Base-by-base conservation (phyloP, 345 rosid species). In the Arabis hirsuta region DNA sequence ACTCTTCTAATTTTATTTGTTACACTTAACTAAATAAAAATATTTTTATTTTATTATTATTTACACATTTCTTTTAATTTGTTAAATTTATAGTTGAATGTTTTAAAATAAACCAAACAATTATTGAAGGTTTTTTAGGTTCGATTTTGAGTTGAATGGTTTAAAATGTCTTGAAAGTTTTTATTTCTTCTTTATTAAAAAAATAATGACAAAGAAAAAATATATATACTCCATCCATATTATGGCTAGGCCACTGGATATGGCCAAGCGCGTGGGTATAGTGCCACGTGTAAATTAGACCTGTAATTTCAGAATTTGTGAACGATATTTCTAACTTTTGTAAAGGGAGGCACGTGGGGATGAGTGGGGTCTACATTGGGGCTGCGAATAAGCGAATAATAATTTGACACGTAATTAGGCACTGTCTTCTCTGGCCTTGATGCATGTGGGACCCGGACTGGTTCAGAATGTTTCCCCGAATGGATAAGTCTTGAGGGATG, bases 381-480 rank as follows among this genome's bases (percentile, higher is more conserved):
- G 57, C 29, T 39, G 24, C 20, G 7, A 22, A 43, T n/a, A 31
- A 51, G 1, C 67, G 53, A 66, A 12, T 66, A 7, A 20, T 0
- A 32, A 52, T 13, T 51, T 1, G 41, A 74, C 78, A 74, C 73
- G 73, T 67, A 47, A 52, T n/a, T n/a, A 32, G 55, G 2, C 42
- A 22, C 62, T 19, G 32, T 64, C 48, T 24, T 45, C n/a, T n/a
- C n/a, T n/a, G 34, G 60, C 7, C 41, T 8, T 57, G 34, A 31
- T 27, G 16, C 7, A 20, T 3, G 55, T 59, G 62, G 78, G 73
- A 60, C 78, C 73, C 54, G 14, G 27, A 39, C 9, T 36, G 67
- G 78, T 58, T 74, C 73, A 74, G 73, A 67, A 67, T 67, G 78
- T 74, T 51, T 74, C 68, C 73, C 4, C n/a, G 16, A 59, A 52